Base-by-base conservation (phyloP, 768 basidiomycete genomes). In the Melanogaster broomeanus region DNA sequence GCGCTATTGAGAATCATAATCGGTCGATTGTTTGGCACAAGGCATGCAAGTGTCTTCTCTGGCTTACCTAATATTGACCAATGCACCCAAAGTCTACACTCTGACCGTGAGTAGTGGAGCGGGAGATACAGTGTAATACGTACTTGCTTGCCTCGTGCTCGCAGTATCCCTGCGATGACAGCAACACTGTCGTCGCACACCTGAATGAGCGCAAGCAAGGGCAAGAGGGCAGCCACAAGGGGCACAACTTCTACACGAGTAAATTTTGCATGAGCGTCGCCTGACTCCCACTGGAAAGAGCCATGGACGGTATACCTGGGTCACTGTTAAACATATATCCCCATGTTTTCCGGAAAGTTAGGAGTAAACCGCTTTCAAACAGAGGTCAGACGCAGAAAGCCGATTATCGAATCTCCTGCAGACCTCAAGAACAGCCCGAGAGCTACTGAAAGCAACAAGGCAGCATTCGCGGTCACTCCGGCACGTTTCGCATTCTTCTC, bases 61-160 rank as follows among this genome's bases (percentile, higher is more conserved):
- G 24, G 65, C 68, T 52, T 61, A 79, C 84, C 83, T 86, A 16
- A 93, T 71, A 64, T 94, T 94, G 49, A 94, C 74, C 24, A 91
- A 53, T 0, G 93, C 92, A 9, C 93, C 92, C 2, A 84, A 78
- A 42, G 86, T 81, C 79, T 91, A 65, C 33, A 39, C 19, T 24
- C 15, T 27, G 27, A 49, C 19, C 21, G 37, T 49, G 19, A 46
- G 16, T 25, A 27, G n/a, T 30, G 18, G 30, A 31, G 7, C 21
- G 16, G 21, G 21, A 19, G 10, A 11, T 6, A 19, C 2, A 10
- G 1, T 2, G 48, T 40, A 24, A 34, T 6, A 60, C 70, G 13
- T 44, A 77, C 84, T 67, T 90, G 90, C 67, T 87, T 89, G 6
- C 95, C 93, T 34, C 83, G 73, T 0, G 94, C 87, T 27, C 96